Base-by-base conservation (phyloP, 192 early-diverging fungal species). In the Coemansia pectinata region DNA sequence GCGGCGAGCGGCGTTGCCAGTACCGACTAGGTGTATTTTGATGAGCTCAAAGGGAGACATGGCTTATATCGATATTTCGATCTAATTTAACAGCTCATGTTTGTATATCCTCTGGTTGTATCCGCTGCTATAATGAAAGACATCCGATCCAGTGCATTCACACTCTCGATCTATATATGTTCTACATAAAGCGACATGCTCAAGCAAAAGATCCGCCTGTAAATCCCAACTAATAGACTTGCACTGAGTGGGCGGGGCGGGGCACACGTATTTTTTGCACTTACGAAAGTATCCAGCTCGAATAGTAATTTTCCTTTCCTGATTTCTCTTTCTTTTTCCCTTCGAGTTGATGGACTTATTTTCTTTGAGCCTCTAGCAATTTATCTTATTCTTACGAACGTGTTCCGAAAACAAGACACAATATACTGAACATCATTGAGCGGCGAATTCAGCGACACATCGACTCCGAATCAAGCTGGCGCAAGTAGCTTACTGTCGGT, bases 21-120 rank as follows among this genome's bases (percentile, higher is more conserved):
- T 36, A 0, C 79, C 63, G 5, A 71, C 79, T 0, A 42, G 47
- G 1, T 81, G 79, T 31, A 57, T 81, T 27, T 62, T 81, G n/a
- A 7, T 81, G 31, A 67, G 60, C 58, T 44, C 58, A 17, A 63
- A 41, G 17, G 79, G 74, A 11, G 65, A 70, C 9, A 45, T 72
- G 48, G 70, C 76, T 15, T 66, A 23, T 31, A 52, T 70, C 9
- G 62, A 33, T n/a, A 31, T 63, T 4, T n/a, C 40, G 14, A 29
- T 44, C 4, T 62, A 60, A 19, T n/a, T n/a, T 31, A 25, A 12
- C 23, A 21, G 5, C 5, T 21, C 7, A 23, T 48, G 7, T 15
- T 42, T 14, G 14, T n/a, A 42, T 42, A 42, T 8, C 41, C 12
- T 42, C 14, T 12, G 12, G 14, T 15, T 42, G 41, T 7, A 42